phyloP scores from a whole-genome alignment of 805 yeast species.

The Candida vaughaniae region DNA sequence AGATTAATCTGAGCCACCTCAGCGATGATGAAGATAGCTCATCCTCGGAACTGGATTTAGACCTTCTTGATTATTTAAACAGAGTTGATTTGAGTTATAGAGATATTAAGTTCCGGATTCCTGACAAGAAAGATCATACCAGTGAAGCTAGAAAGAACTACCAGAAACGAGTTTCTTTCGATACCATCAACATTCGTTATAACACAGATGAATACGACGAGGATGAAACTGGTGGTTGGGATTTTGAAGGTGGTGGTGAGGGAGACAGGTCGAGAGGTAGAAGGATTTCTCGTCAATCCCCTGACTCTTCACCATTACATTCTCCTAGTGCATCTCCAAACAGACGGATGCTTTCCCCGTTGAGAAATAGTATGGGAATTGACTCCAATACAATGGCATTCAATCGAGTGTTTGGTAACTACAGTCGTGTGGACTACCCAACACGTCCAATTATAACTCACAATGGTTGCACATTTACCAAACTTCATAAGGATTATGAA shows the following conservation, averaged over 20 bases:
- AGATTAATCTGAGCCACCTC: background rate
- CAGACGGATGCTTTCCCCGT: conserved; percentile 16
- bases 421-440: conserved; percentile 29
- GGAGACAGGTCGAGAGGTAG: conserved; percentile 12
- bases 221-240: conserved; percentile 5
- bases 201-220: conserved; percentile 20
- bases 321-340: conserved; percentile 20
- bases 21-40: background rate
- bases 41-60: conserved; percentile 12
- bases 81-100: conserved; percentile 22
- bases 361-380: conserved; percentile 15
- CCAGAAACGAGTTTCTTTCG: conserved; percentile 48
- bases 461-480: conserved; percentile 44
- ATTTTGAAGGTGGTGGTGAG: conserved; percentile 1
- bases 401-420: conserved; percentile 3
- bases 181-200: conserved; percentile 46
- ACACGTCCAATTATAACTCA: conserved; percentile 42
- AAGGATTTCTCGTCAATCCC: conserved; percentile 8
- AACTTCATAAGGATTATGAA: conserved; percentile 48
- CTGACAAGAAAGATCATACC: conserved; percentile 10
- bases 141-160: conserved; percentile 15
- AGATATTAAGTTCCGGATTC: conserved; percentile 16
- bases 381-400: conserved; percentile 4
- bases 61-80: conserved; percentile 17
- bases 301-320: conserved; percentile 15